phyloP scores from a whole-genome alignment of 176 grass and related monocot genomes.

The Puya raimondii region DNA sequence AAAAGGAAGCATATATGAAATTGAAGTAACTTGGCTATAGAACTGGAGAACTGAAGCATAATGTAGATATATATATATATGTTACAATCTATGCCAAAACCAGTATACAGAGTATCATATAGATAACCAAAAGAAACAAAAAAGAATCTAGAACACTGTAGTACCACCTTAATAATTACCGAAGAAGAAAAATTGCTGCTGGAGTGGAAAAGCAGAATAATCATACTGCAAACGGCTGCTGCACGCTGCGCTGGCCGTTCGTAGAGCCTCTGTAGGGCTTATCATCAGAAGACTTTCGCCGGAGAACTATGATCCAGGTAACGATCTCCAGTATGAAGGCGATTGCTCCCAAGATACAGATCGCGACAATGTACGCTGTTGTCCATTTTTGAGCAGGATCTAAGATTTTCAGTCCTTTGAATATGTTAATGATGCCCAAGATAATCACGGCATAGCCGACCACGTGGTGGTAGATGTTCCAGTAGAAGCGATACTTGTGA shows the following conservation, averaged over 20 bases:
- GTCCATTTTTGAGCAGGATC: conserved; percentile 34
- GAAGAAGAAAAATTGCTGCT: too few relatives aligned
- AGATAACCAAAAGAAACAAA: too few relatives aligned
- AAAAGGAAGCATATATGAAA: too few relatives aligned
- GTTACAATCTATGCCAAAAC: too few relatives aligned
- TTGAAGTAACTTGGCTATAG: too few relatives aligned
- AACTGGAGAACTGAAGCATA: too few relatives aligned
- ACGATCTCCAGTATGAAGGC: conserved; percentile 28
- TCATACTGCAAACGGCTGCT: conserved; percentile 21
- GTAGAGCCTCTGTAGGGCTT: conserved; percentile 24
- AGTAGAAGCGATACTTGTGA: conserved; percentile 46
- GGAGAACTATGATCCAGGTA: conserved; percentile 45
- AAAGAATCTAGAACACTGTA: too few relatives aligned
- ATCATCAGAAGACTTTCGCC: conserved; percentile 14
- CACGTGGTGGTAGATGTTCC: conserved; percentile 65
- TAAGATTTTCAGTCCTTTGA: conserved; percentile 52
- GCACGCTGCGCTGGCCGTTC: conserved; percentile 2
- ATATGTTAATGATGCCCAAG: conserved; percentile 46
- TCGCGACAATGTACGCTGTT: conserved; percentile 23
- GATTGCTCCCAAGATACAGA: conserved; percentile 22
- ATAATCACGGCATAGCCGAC: conserved; percentile 44
- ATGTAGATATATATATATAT: too few relatives aligned
- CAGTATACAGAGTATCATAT: too few relatives aligned
- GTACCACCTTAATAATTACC: too few relatives aligned
- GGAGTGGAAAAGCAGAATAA: neutral